phyloP scores from a whole-genome alignment of 208 protist species.

The Acanthamoeba lugdunensis region DNA sequence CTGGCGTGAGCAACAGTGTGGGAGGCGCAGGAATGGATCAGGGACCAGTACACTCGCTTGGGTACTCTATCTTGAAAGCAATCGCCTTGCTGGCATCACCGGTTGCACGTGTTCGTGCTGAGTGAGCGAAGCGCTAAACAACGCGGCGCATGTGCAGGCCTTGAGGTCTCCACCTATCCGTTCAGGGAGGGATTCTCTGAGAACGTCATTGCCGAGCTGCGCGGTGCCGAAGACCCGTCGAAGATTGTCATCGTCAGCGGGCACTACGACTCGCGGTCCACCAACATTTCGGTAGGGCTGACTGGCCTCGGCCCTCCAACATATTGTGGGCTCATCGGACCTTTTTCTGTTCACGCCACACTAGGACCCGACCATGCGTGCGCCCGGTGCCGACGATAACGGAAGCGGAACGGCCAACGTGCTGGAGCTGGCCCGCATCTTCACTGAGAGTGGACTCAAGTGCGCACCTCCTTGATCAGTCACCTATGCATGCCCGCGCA shows the following conservation, averaged over 20 bases:
- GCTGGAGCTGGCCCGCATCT: constrained; percentile 61
- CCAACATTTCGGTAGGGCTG: constrained; percentile 39
- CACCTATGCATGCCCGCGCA: no score
- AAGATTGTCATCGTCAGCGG: constrained; percentile 47
- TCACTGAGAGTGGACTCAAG: constrained; percentile 62
- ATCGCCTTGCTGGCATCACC: background rate
- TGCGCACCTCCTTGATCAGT: background rate
- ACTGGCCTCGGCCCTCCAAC: background rate
- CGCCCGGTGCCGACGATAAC: constrained; percentile 77
- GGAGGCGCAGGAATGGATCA: constrained; percentile 45
- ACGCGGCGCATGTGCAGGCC: background rate
- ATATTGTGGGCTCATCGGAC: background rate
- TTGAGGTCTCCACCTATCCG: constrained; percentile 26
- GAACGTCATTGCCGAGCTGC: constrained; percentile 64
- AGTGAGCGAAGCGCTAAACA: no score
- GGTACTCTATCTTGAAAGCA: background rate
- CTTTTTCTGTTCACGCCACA: background rate
- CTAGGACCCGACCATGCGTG: constrained; percentile 62
- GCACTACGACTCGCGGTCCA: constrained; percentile 61
- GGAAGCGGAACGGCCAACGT: constrained; percentile 74
- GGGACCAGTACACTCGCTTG: background rate
- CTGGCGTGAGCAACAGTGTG: background rate
- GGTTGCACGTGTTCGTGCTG: no score
- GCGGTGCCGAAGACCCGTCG: constrained; percentile 24
- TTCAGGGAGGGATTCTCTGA: constrained; percentile 43